Percentiles rank a stretch among this genome's conserved stretches.
Conservation (phyloP, 1,284 basidiomycete genomes). For the Ustilago xerochloae region DNA sequence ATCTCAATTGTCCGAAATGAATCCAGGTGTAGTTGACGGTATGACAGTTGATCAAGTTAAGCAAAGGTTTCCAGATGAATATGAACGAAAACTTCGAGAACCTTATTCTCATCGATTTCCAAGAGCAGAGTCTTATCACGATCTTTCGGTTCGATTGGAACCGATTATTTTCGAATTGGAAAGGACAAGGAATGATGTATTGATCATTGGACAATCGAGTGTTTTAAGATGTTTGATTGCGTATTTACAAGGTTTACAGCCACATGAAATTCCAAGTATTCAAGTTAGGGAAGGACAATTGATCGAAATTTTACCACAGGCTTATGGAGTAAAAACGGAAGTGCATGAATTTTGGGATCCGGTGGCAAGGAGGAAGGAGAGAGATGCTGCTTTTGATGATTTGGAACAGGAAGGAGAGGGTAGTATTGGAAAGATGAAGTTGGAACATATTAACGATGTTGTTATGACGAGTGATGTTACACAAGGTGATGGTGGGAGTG, state of each 20-base stretch:
- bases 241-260: conserved; percentile 83
- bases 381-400: conserved; percentile 57
- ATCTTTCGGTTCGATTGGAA: conserved; percentile 75
- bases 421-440: conserved; percentile 7
- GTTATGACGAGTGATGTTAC: conserved; percentile 11
- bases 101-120: conserved; percentile 85
- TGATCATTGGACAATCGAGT: conserved; percentile 81
- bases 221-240: conserved; percentile 89
- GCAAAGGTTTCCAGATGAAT: conserved; percentile 91
- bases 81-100: conserved; percentile 89
- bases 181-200: conserved; percentile 78
- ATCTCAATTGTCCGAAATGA: conserved; percentile 95
- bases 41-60: conserved; percentile 88
- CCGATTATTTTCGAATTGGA: conserved; percentile 86
- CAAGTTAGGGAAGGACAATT: conserved; percentile 75
- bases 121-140: conserved; percentile 80
- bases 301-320: conserved; percentile 64
- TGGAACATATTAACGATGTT: conserved; percentile 32
- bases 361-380: conserved; percentile 51
- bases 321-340: conserved; percentile 65
- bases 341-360: conserved; percentile 65
- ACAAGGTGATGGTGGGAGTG: too few species aligned
- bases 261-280: conserved; percentile 94
- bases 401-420: conserved; percentile 26
- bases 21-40: conserved; percentile 85